These are phyloP conservation scores for Trichoderma pleuroti DNA, from an alignment of 2,329 filamentous ascomycete genomes.

Conservation along the genomic window DNA sequence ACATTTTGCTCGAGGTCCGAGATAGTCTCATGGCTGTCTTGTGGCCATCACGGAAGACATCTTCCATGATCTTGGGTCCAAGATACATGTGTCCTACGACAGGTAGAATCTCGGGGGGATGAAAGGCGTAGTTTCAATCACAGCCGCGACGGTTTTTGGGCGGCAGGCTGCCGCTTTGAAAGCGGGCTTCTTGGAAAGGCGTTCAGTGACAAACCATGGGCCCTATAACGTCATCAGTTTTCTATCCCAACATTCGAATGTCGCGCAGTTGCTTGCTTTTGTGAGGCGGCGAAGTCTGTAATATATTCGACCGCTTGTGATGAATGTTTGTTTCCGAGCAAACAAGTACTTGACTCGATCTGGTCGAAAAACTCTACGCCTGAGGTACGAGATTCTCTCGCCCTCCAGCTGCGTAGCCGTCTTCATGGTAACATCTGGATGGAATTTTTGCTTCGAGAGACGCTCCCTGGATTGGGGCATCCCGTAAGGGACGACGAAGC, in stretches of 20 bases:
- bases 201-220: neutral
- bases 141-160: neutral
- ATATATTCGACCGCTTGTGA: neutral
- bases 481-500: constrained; percentile 17
- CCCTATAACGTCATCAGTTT: neutral
- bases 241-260: neutral
- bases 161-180: neutral
- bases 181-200: neutral
- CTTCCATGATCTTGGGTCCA: constrained; percentile 21
- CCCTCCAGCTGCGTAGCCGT: constrained; percentile 9
- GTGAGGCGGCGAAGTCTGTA: neutral
- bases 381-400: neutral
- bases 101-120: neutral
- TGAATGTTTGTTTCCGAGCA: neutral
- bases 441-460: neutral
- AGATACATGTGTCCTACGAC: constrained; percentile 17
- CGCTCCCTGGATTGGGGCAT: constrained; percentile 19
- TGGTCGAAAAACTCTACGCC: neutral
- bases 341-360: neutral
- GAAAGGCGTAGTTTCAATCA: neutral
- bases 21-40: constrained; percentile 25
- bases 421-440: constrained; percentile 19
- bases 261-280: neutral
- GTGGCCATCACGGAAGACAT: constrained; percentile 26
- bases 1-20: constrained; percentile 24